Conservation (phyloP, 768 basidiomycete genomes). For the Amanita jacksonii region DNA sequence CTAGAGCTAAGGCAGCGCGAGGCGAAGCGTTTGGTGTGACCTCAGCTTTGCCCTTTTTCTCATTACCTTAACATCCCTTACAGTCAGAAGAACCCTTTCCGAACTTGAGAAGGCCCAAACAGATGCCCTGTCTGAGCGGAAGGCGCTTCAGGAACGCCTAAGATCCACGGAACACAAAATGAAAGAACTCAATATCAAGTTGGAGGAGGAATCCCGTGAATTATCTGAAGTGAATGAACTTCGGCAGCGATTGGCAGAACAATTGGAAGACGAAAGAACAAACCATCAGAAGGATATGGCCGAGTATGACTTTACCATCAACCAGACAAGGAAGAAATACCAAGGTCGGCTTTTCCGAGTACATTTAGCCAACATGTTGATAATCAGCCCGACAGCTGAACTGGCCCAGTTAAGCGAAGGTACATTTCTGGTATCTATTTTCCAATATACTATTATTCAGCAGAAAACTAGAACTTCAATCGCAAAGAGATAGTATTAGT, state of each 20-base stretch:
- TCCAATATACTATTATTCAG: conserved; percentile 3
- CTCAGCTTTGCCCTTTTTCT: background rate
- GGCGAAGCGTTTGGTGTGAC: conserved; percentile 51
- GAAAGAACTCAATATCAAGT: conserved; percentile 49
- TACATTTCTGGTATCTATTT: conserved; percentile 17
- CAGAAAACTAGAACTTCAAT: conserved; percentile 50
- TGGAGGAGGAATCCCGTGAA: conserved; percentile 62
- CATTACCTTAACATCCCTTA: conserved; percentile 9
- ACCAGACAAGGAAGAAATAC: conserved; percentile 81
- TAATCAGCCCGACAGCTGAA: conserved; percentile 38
- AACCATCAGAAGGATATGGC: conserved; percentile 74
- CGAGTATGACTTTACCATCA: conserved; percentile 67
- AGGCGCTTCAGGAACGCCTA: conserved; percentile 39
- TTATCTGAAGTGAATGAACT: conserved; percentile 55
- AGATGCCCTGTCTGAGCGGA: conserved; percentile 41
- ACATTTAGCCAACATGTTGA: background rate
- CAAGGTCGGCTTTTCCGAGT: conserved; percentile 42
- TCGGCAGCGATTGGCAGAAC: conserved; percentile 59
- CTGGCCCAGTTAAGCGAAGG: conserved; percentile 76
- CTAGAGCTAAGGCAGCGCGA: conserved; percentile 52
- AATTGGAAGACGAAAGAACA: conserved; percentile 70
- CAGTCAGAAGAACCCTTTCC: conserved; percentile 51
- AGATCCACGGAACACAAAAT: conserved; percentile 38
- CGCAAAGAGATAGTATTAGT: conserved; percentile 67
- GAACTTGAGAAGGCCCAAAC: conserved; percentile 54